phyloP scores from a whole-genome alignment of 495 filamentous ascomycete species.

The Aspergillus haitiensis region DNA sequence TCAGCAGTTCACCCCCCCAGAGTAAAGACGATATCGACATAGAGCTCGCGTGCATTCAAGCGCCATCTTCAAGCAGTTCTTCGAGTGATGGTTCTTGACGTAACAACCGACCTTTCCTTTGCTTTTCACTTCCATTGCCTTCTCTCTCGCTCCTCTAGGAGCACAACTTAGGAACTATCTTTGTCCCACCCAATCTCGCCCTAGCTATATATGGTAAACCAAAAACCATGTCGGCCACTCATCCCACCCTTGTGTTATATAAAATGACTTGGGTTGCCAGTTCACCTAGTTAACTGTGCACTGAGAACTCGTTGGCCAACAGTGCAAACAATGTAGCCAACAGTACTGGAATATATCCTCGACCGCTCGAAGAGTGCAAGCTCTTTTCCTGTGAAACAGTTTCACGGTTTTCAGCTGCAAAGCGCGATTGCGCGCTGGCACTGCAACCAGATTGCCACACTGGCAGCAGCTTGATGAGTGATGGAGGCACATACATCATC shows the following conservation, averaged over 20 bases:
- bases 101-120: not conserved
- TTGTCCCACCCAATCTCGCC: not conserved
- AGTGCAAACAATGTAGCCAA: not conserved
- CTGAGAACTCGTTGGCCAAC: not conserved
- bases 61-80: slow-evolving; percentile 27
- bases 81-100: slow-evolving; percentile 10
- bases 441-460: not conserved
- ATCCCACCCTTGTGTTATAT: no score
- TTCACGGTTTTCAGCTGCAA: not conserved
- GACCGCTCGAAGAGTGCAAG: not conserved
- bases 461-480: no score
- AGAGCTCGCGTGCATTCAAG: slow-evolving; percentile 44
- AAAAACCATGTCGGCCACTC: no score
- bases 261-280: no score
- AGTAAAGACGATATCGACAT: slow-evolving; percentile 38
- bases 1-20: slow-evolving; percentile 27
- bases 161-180: not conserved
- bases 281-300: no score
- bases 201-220: not conserved
- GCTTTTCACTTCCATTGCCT: not conserved
- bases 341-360: not conserved
- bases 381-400: no score
- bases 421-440: not conserved
- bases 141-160: not conserved
- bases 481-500: no score